phyloP scores from a whole-genome alignment of 2,329 filamentous ascomycete genomes.

The Fonsecaea erecta region DNA sequence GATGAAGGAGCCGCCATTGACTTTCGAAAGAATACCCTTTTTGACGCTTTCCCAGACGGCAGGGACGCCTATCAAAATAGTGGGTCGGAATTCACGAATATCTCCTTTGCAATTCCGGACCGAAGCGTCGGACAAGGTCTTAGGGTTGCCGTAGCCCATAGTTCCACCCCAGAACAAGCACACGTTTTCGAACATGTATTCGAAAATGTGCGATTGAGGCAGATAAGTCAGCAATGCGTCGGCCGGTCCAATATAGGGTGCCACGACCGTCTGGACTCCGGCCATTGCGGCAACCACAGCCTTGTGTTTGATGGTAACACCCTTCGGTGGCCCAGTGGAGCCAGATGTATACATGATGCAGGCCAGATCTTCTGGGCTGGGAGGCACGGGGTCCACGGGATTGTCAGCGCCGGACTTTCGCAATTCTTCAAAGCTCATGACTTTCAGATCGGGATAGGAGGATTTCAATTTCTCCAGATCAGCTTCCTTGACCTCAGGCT shows the following conservation, averaged over 20 bases:
- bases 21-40: slow-evolving; percentile 85
- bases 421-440: slow-evolving; percentile 59
- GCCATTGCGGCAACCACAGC: slow-evolving; percentile 81
- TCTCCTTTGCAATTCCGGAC: slow-evolving; percentile 91
- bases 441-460: slow-evolving; percentile 55
- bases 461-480: slow-evolving; percentile 57
- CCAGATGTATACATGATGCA: slow-evolving; percentile 81
- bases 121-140: slow-evolving; percentile 83
- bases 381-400: slow-evolving; percentile 69
- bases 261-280: slow-evolving; percentile 78
- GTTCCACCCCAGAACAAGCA: slow-evolving; percentile 87
- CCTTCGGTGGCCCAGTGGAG: slow-evolving; percentile 83
- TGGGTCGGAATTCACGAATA: slow-evolving; percentile 88
- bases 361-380: slow-evolving; percentile 73
- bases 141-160: slow-evolving; percentile 89
- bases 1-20: slow-evolving; percentile 72
- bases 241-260: slow-evolving; percentile 73
- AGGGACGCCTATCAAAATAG: slow-evolving; percentile 89
- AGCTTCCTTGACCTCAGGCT: slow-evolving; percentile 53
- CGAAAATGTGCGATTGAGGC: slow-evolving; percentile 92
- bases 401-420: slow-evolving; percentile 62
- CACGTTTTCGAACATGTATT: slow-evolving; percentile 93
- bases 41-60: slow-evolving; percentile 97
- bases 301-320: slow-evolving; percentile 77
- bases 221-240: slow-evolving; percentile 89